Evolutionary conservation across 139 green algal genomes (phyloP).

Genomic region (Trebouxia sp.): DNA sequence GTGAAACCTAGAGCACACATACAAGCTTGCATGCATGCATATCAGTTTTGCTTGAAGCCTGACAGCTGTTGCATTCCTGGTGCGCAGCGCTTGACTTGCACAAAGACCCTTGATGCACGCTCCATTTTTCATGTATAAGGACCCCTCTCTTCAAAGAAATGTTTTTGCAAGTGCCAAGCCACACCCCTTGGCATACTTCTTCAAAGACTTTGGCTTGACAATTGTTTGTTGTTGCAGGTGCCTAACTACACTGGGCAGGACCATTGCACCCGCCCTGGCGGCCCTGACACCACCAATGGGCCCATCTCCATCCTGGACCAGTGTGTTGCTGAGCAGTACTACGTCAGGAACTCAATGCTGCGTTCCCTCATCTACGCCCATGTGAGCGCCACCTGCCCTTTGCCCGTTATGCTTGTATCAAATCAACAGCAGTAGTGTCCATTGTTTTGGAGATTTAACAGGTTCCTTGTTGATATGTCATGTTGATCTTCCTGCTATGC

Average conservation of each 20-base stretch:
- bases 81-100: too few relatives aligned
- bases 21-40: too few relatives aligned
- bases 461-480: too few relatives aligned
- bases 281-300: background rate
- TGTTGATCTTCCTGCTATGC: background rate
- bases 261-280: background rate
- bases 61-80: too few relatives aligned
- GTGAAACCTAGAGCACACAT: too few relatives aligned
- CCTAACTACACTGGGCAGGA: conserved; percentile 1
- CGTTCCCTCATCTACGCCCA: conserved; percentile 73
- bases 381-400: conserved; percentile 31
- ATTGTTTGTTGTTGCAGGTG: background rate
- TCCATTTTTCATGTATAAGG: too few relatives aligned
- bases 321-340: conserved; percentile 76
- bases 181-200: background rate
- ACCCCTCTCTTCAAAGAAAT: too few relatives aligned
- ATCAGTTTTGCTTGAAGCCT: too few relatives aligned
- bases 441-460: too few relatives aligned
- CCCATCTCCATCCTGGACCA: conserved; percentile 50
- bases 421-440: too few relatives aligned
- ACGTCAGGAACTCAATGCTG: conserved; percentile 72
- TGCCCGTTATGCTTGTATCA: background rate
- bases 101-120: too few relatives aligned
- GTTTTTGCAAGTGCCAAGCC: background rate
- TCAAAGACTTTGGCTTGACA: background rate